Evolutionary conservation across 345 rosid genomes (phyloP), one percentile per base, ranked within the genome.

Genomic region (Euphorbia peplus): DNA sequence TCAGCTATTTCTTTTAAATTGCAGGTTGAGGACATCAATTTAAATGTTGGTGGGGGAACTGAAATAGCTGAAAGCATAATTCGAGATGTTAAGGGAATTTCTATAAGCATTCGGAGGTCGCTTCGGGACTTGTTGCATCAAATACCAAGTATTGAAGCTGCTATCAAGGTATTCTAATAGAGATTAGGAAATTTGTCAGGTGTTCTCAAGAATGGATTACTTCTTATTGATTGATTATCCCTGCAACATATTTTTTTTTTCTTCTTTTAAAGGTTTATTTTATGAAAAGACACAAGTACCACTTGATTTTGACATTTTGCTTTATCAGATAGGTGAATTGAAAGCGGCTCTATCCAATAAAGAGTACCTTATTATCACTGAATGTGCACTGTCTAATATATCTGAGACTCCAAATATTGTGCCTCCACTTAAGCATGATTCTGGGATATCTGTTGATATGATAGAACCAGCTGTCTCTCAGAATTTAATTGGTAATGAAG

Each of bases 1-100:
- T 71, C 28, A 39, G 14, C 30, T 51, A 3, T 50, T 47, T 26
- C 41, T 30, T 61, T 1, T 58, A 55, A 54, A 50, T 56, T 61
- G 52, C 77, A 95, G 99, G 89, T 95, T 67, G 87, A 87, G 81
- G 96, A 95, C 70, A 90, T 95, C 84, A 91, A 90, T 84, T 84
- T 95, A 71, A 95, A 95, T 83, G 93, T 91, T 69, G 97, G 95
- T 47, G 72, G 81, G 67, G 96, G 91, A 75, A 75, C 77, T 41
- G 87, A 90, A 55, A 35, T 95, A 69, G 92, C 97, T 68, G 96
- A 88, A 83, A 91, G 90, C 87, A 95, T 90, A 74, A 85, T 95
- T 74, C 92, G 85, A 76, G 93, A 86, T 83, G 91, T 95, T 54
- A 86, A 87, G 76, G 99, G 99, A 72, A 80, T 95, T 73, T 88